Evolutionary conservation across 2,329 filamentous ascomycete genomes (phyloP), one percentile per base, ranked within the genome.

Genomic region (Nemania sp.): DNA sequence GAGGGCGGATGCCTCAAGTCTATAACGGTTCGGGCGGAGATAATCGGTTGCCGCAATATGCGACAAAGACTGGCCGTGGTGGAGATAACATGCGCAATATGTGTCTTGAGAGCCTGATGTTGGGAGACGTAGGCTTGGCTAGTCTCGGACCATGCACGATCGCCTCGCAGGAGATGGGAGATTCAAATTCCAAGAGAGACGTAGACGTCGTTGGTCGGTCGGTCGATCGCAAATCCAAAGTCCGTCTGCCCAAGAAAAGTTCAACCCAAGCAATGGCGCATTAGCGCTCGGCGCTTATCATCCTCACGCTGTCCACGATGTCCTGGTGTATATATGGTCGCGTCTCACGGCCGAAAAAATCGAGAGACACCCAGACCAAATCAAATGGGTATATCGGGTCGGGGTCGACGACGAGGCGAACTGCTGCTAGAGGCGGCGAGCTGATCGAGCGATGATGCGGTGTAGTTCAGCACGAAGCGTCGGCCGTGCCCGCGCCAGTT

Each of bases 1-100:
- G 59, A 61, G 60, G 63, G 56, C 33, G 37, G 42, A 36, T 30
- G 52, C 63, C 59, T 64, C 57, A 50, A 45, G 37, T 61, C 58
- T 59, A 62, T 55, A 61, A 56, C 40, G 57, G 45, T 54, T 56
- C 31, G 37, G 61, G 61, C 51, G 52, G 59, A 53, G 55, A 47
- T 51, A 47, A 31, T 48, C 20, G 47, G 41, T 40, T 57, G 45
- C 56, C 54, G 64, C 63, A 58, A 52, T 55, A 61, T 63, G 57
- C 64, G 65, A 66, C 50, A 59, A n/a, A n/a, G 57, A 30, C 33
- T 12, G 40, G 50, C 28, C 47, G 56, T 54, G 44, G n/a, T 47
- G 41, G 43, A 46, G 36, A 41, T 52, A 40, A 56, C 57, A 61
- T 62, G 55, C 43, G 54, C 28, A 56, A 46, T 52, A 30, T 17